phyloP scores from a whole-genome alignment of 2,329 filamentous ascomycete genomes.

The Microcyclosporella mali region DNA sequence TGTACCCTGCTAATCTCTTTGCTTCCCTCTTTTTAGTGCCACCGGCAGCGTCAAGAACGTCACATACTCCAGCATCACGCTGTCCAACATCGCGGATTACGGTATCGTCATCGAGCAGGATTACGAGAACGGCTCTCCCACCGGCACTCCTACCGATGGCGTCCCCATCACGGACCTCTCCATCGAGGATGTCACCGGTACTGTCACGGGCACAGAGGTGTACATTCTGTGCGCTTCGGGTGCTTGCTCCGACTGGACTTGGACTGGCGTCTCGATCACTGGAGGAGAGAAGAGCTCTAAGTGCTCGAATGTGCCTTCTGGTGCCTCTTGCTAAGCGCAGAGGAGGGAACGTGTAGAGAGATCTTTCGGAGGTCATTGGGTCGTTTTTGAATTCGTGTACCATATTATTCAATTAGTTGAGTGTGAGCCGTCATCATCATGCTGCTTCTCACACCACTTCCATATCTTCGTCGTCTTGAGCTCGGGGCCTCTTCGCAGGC shows the following conservation, averaged over 20 bases:
- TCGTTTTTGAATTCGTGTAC: too few relatives aligned
- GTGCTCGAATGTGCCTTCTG: slow-evolving; percentile 36
- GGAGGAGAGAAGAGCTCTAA: slow-evolving; percentile 44
- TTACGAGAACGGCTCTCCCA: slow-evolving; percentile 45
- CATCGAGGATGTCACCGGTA: slow-evolving; percentile 41
- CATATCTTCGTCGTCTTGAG: too few relatives aligned
- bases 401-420: too few relatives aligned
- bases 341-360: too few relatives aligned
- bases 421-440: too few relatives aligned
- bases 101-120: slow-evolving; percentile 56
- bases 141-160: slow-evolving; percentile 42
- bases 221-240: slow-evolving; percentile 52
- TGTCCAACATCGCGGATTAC: slow-evolving; percentile 47
- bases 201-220: slow-evolving; percentile 39
- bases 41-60: slow-evolving; percentile 49
- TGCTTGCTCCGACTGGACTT: slow-evolving; percentile 49
- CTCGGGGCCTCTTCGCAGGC: too few relatives aligned
- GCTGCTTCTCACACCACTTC: too few relatives aligned
- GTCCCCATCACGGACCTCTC: slow-evolving; percentile 51
- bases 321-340: slow-evolving; percentile 20
- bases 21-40: slow-evolving; percentile 23
- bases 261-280: slow-evolving; percentile 45
- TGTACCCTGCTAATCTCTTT: too few relatives aligned
- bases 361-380: too few relatives aligned
- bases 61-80: slow-evolving; percentile 49